These are phyloP conservation scores for Colletotrichum cereale DNA, from an alignment of 2,329 filamentous ascomycete species.

Conservation along the genomic window DNA sequence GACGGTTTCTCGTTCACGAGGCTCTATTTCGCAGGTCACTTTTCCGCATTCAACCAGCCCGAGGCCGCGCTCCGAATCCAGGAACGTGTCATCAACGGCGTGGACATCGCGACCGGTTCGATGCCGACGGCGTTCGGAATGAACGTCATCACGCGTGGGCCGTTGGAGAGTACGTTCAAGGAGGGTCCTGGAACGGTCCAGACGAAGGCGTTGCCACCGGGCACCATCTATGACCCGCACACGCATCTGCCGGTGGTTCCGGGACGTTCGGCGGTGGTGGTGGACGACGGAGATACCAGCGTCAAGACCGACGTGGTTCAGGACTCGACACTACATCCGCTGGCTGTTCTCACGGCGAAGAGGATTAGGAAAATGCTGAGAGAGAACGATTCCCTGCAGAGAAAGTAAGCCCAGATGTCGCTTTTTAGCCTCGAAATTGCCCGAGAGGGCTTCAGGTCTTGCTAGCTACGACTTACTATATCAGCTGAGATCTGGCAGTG, in stretches of 20 bases:
- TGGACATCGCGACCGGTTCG: constrained; percentile 29
- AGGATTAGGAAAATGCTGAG: constrained; percentile 15
- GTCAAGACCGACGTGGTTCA: not conserved
- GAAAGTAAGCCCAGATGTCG: not conserved
- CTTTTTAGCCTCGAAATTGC: not conserved
- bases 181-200: constrained; percentile 22
- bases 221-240: constrained; percentile 1
- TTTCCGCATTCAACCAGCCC: constrained; percentile 21
- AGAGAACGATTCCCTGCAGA: not conserved
- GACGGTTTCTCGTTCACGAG: constrained; percentile 21
- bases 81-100: constrained; percentile 16
- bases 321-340: not conserved
- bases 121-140: constrained; percentile 14
- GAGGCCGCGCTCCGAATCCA: constrained; percentile 26
- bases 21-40: constrained; percentile 27
- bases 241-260: constrained; percentile 23
- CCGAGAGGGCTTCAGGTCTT: too few relatives aligned
- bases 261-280: not conserved
- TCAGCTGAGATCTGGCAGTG: too few relatives aligned
- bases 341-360: constrained; percentile 9
- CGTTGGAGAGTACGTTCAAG: constrained; percentile 7
- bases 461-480: too few relatives aligned
- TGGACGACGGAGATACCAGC: not conserved
- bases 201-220: not conserved
- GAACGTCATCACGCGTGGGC: constrained; percentile 6